Conservation (phyloP, 176 grass and related monocot species). For the Pontederia paniculata region DNA sequence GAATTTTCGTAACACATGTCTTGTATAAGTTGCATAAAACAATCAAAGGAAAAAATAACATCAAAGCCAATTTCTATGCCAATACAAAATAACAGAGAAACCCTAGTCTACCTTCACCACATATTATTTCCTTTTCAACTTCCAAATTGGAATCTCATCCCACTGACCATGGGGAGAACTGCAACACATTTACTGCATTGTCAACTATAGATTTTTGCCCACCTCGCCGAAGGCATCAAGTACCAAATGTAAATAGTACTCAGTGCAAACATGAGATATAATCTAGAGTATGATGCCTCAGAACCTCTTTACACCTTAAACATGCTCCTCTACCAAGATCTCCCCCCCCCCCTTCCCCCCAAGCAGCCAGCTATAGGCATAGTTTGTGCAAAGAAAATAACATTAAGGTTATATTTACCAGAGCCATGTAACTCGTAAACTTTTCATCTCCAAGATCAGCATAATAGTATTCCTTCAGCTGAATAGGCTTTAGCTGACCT, state of each 20-base stretch:
- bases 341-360: conserved; percentile 22
- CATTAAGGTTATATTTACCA: conserved; percentile 74
- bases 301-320: conserved; percentile 28
- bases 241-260: conserved; percentile 37
- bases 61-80: conserved; percentile 11
- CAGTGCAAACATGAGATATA: conserved; percentile 30
- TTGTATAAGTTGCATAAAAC: not conserved
- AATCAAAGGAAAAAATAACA: conserved; percentile 1
- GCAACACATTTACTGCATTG: conserved; percentile 51
- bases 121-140: conserved; percentile 56
- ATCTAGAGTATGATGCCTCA: conserved; percentile 30
- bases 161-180: conserved; percentile 63
- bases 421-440: conserved; percentile 90
- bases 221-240: conserved; percentile 39
- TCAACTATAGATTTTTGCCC: conserved; percentile 51
- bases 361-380: conserved; percentile 24
- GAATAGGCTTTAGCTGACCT: conserved; percentile 80
- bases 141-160: conserved; percentile 58
- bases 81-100: conserved; percentile 55
- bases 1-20: not conserved
- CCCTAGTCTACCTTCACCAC: conserved; percentile 55
- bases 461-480: conserved; percentile 85
- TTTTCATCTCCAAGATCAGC: conserved; percentile 79
- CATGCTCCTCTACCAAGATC: conserved; percentile 34
- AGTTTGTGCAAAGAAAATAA: conserved; percentile 29